Evolutionary conservation across 345 rosid species (phyloP), one percentile per base, ranked within the genome.

Genomic region (Euphorbia peplus): DNA sequence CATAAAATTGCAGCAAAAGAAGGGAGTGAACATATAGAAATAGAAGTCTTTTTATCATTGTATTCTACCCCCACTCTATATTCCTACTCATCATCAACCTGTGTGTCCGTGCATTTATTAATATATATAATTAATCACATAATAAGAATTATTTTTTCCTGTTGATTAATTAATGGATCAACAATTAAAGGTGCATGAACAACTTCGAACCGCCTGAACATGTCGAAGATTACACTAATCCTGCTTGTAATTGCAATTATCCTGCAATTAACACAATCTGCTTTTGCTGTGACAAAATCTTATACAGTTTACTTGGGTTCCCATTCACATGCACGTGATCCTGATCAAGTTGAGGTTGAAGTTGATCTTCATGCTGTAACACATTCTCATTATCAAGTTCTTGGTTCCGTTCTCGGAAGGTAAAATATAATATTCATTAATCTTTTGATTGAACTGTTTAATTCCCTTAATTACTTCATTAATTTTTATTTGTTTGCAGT

Each of bases 291-390:
- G n/a, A 87, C 63, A 63, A 42, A 86, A 93, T 75, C 93, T 0
- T 88, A 88, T 26, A 50, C 86, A 41, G 93, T 90, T 24, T 88
- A 90, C 79, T 69, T 88, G 80, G 96, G 96, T 63, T 85, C 96
- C 8, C 93, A 90, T 65, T n/a, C n/a, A n/a, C n/a, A n/a, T n/a
- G n/a, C n/a, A n/a, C n/a, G n/a, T n/a, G 42, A 77, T 16, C 88
- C 84, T 60, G 82, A 81, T 24, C 75, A 70, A 11, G 30, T 70
- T 56, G 74, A 78, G n/a, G n/a, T n/a, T 19, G 37, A 76, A 5
- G 83, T 76, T 56, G 74, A 78, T 57, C 81, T 81, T 21, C 63
- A 70, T 58, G 61, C 19, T 0, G 92, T 79, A 41, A 73, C 82
- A 24, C 32, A 29, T 13, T 72, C 85, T 59, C 97, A 88, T 72